phyloP scores from a whole-genome alignment of 805 yeast genomes.

The Priceomyces fermenticarens region DNA sequence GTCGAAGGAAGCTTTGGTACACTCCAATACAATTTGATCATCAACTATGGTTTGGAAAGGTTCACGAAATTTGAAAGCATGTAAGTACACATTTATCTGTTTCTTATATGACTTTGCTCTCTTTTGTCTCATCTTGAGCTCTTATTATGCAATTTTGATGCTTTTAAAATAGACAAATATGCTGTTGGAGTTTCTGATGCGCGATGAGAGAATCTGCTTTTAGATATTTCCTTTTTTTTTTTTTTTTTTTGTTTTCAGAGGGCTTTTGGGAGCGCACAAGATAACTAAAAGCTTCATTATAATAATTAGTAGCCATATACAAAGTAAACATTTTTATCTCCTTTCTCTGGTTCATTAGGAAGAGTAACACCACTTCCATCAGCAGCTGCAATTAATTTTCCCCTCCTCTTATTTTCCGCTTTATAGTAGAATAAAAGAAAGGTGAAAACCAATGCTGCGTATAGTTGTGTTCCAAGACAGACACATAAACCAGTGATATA shows the following conservation, averaged over 20 bases:
- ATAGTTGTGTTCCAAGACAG: conserved; percentile 4
- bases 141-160: neutral
- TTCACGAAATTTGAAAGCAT: conserved; percentile 87
- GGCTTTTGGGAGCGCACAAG: too few relatives aligned
- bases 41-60: conserved; percentile 92
- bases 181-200: neutral
- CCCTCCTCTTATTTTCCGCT: conserved; percentile 3
- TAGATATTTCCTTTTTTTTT: neutral
- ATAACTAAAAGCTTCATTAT: too few relatives aligned
- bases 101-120: conserved; percentile 92
- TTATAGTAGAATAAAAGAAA: conserved; percentile 5
- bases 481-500: conserved; percentile 5
- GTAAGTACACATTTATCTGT: conserved; percentile 81
- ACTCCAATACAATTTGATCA: conserved; percentile 66
- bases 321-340: conserved; percentile 4
- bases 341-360: neutral
- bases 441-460: conserved; percentile 3
- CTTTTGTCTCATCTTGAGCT: conserved; percentile 80
- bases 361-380: conserved; percentile 1
- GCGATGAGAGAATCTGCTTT: neutral
- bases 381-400: conserved; percentile 1
- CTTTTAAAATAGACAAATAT: neutral
- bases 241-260: too few relatives aligned
- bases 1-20: conserved; percentile 68
- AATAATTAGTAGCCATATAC: conserved; percentile 3